Evolutionary conservation across 2,329 filamentous ascomycete species (phyloP).

Genomic region (Stenocarpella maydis): DNA sequence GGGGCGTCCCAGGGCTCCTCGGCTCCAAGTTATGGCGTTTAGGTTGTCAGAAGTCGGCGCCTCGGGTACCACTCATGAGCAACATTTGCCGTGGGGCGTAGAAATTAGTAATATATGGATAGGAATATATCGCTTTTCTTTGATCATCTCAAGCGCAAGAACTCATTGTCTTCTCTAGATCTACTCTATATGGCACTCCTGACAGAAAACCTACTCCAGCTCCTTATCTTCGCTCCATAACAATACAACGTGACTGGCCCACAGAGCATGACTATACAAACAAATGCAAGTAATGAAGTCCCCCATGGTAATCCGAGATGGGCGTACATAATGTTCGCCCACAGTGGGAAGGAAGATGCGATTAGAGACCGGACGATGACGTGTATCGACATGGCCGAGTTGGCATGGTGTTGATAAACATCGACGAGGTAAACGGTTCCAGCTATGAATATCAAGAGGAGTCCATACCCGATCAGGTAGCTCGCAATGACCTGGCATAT

Average conservation of each 20-base stretch:
- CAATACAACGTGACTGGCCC: constrained; percentile 9
- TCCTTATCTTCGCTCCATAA: constrained; percentile 23
- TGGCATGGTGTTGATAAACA: constrained; percentile 36
- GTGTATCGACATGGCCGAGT: constrained; percentile 39
- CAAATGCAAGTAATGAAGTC: constrained; percentile 37
- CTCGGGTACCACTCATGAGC: background rate
- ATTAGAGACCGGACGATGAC: constrained; percentile 37
- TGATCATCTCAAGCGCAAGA: background rate
- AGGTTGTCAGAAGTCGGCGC: background rate
- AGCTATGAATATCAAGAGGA: constrained; percentile 38
- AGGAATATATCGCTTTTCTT: background rate
- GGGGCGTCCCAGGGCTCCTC: too few species aligned
- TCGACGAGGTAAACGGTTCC: constrained; percentile 39
- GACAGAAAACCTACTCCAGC: constrained; percentile 26
- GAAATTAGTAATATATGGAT: background rate
- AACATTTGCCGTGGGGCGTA: background rate
- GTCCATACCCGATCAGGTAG: constrained; percentile 36
- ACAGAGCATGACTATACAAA: constrained; percentile 31
- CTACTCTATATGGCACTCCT: background rate
- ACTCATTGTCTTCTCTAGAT: background rate
- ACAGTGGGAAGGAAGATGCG: constrained; percentile 38
- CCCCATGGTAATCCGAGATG: constrained; percentile 38
- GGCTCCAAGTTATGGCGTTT: background rate
- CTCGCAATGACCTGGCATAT: constrained; percentile 36
- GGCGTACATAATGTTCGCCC: constrained; percentile 37